Conservation (phyloP, 1,284 basidiomycete genomes). For the Trichosporon sp. region DNA sequence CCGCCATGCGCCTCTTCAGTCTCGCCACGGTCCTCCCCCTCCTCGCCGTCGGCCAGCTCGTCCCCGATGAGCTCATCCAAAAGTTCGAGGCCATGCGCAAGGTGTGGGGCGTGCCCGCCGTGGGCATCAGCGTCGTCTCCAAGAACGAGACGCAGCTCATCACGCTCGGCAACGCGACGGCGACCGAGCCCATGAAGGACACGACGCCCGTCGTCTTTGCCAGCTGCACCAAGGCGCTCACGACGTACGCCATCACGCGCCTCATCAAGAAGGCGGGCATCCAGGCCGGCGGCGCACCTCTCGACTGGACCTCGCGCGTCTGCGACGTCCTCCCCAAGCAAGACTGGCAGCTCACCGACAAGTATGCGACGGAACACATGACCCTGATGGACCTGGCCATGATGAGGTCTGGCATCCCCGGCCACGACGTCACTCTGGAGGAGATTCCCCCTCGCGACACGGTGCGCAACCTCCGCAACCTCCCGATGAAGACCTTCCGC, state of each 20-base stretch:
- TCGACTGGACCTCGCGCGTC: conserved; percentile 51
- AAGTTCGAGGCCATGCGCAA: background rate
- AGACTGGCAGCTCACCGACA: conserved; percentile 49
- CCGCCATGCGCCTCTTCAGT: background rate
- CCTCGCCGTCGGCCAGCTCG: background rate
- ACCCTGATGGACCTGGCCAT: conserved; percentile 49
- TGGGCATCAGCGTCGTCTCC: background rate
- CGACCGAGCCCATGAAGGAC: background rate
- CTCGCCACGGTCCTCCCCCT: background rate
- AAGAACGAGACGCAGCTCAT: background rate
- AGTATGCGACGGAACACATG: conserved; percentile 44
- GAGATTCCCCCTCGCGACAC: conserved; percentile 8
- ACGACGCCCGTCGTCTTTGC: background rate
- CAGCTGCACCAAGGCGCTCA: background rate
- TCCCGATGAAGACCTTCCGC: conserved; percentile 35
- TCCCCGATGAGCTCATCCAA: background rate
- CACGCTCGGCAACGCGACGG: background rate
- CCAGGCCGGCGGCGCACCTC: conserved; percentile 14
- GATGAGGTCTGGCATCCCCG: conserved; percentile 34
- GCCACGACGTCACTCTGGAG: conserved; percentile 25
- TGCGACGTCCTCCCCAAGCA: conserved; percentile 50
- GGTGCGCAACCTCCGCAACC: conserved; percentile 24
- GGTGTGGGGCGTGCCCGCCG: background rate
- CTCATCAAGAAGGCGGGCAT: background rate
- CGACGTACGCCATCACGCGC: background rate